Base-by-base conservation (phyloP, 2,329 filamentous ascomycete species). In the Aspergillus latus region DNA sequence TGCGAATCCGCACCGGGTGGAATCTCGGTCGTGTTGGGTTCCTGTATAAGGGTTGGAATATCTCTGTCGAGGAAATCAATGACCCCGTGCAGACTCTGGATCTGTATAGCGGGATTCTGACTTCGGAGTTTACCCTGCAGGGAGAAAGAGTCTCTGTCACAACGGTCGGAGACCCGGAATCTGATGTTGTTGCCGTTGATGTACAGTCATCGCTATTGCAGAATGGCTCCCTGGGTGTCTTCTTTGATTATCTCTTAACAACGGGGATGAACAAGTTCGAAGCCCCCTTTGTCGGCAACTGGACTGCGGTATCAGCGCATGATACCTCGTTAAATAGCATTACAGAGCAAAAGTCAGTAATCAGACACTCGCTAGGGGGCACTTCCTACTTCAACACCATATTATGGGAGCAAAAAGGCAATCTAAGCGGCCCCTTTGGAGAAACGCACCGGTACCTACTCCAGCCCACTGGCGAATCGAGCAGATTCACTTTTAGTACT, bases 201-300 rank as follows among this genome's bases (percentile, higher is more conserved):
- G 34, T 59, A 13, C 9, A 72, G n/a, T 77, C 76, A 0, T 78
- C 81, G 0, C 65, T 81, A 2, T 59, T 83, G 6, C 64, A 61
- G 4, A 59, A 60, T 1, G 74, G 72, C 0, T 60, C 34, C 10
- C 13, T 83, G 6, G 76, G 77, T 0, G 63, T 83, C 5, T 82
- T 81, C 60, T 76, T 83, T 53, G 80, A 83, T 53, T 83, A 81
- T 53, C 80, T 81, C 2, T 50, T 45, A n/a, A 78, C 79, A 52
- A 78, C 74, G 13, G 34, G 34, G 11, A 72, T 66, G 26, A 78
- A 80, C 60, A 82, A 83, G 60, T 83, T 83, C 54, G 80, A 83
- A 37, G 79, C 79, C 1, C 80, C 81, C 0, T 83, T 79, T 58
- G 80, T 84, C 1, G 81, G 81, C 5, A n/a, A 36, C n/a, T 13